Base-by-base conservation (phyloP, 1,284 basidiomycete species). In the Agaricales sp. region DNA sequence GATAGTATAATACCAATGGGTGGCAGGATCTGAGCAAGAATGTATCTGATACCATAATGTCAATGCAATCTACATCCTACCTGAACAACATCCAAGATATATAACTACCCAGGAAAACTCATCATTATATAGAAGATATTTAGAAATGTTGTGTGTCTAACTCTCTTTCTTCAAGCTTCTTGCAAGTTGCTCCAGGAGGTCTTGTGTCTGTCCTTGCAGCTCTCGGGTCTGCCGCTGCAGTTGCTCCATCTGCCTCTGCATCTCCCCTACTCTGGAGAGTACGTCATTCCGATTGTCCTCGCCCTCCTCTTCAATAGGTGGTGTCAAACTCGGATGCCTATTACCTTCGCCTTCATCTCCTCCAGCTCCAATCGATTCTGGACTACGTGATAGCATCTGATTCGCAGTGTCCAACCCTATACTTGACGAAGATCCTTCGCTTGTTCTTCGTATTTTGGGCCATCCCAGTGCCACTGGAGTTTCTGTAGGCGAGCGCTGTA, bases 1-100 rank as follows among this genome's bases (percentile, higher is more conserved):
- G 47, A 72, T 82, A 46, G 74, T 87, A 52, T 84, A 67, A 62
- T 39, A 26, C 8, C 16, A 18, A 43, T 30, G 6, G 26, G 14
- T 30, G 26, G n/a, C n/a, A n/a, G n/a, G n/a, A n/a, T n/a, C n/a
- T n/a, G n/a, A n/a, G n/a, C n/a, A n/a, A n/a, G n/a, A n/a, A n/a
- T n/a, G n/a, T n/a, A n/a, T n/a, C n/a, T n/a, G n/a, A n/a, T n/a
- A n/a, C n/a, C n/a, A n/a, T n/a, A n/a, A n/a, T n/a, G n/a, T n/a
- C n/a, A n/a, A n/a, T n/a, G n/a, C n/a, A n/a, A n/a, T n/a, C n/a
- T n/a, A n/a, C n/a, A n/a, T n/a, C n/a, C n/a, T n/a, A n/a, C n/a
- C n/a, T n/a, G n/a, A n/a, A n/a, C n/a, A n/a, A n/a, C n/a, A n/a
- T n/a, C n/a, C n/a, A n/a, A n/a, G n/a, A n/a, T n/a, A n/a, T n/a